These are phyloP conservation scores for Groenewaldozyma salmanticensis DNA, from an alignment of 805 yeast species.

Conservation along the genomic window DNA sequence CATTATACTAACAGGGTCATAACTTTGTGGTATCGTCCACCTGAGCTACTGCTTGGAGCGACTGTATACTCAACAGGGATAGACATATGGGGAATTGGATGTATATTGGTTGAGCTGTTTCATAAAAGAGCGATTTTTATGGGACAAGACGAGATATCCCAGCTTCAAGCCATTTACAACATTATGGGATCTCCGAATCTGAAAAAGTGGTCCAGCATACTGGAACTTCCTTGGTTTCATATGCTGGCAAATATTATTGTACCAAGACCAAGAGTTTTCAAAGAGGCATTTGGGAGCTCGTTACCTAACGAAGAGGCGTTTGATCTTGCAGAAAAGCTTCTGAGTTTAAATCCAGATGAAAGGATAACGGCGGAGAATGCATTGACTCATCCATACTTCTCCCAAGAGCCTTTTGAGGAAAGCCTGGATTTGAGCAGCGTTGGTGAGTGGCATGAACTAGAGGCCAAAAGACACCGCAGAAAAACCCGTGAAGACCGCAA, in stretches of 20 bases:
- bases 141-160: constrained; percentile 83
- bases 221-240: constrained; percentile 85
- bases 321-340: constrained; percentile 53
- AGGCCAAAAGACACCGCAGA: constrained; percentile 70
- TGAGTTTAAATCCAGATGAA: constrained; percentile 57
- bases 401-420: constrained; percentile 55
- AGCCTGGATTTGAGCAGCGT: constrained; percentile 45
- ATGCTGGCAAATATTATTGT: constrained; percentile 52
- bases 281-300: constrained; percentile 31
- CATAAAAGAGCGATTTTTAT: constrained; percentile 69
- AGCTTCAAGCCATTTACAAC: constrained; percentile 63
- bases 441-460: constrained; percentile 97
- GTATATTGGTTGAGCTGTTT: constrained; percentile 75
- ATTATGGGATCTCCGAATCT: constrained; percentile 79
- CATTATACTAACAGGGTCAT: constrained; percentile 94
- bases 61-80: constrained; percentile 86
- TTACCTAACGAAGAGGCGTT: constrained; percentile 41
- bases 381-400: constrained; percentile 59
- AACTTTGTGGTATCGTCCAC: constrained; percentile 96
- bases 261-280: constrained; percentile 28
- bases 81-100: constrained; percentile 96
- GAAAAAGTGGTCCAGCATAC: constrained; percentile 69
- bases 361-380: constrained; percentile 67
- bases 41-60: constrained; percentile 82
- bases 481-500: constrained; percentile 27